These are phyloP conservation scores for Thelephora ganbajun DNA, from an alignment of 768 basidiomycete species.

Conservation along the genomic window DNA sequence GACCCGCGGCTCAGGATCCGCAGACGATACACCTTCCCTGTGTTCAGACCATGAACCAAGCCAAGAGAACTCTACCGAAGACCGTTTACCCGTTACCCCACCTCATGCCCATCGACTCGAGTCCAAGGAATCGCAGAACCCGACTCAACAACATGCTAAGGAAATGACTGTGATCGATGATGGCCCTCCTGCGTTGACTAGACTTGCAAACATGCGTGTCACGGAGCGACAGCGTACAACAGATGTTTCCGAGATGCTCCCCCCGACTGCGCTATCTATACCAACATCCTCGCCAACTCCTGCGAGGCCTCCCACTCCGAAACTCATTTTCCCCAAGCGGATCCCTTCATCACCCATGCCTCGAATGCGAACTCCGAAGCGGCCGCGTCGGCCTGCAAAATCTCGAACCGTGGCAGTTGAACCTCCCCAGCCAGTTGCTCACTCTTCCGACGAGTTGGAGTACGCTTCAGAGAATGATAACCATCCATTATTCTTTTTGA, in stretches of 20 bases:
- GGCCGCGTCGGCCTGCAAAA: constrained; percentile 37
- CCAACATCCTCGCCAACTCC: not conserved
- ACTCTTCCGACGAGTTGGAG: not conserved
- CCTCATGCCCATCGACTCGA: not conserved
- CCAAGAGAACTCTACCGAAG: constrained; percentile 19
- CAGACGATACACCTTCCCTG: constrained; percentile 51
- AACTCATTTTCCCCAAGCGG: constrained; percentile 37
- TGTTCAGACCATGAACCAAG: constrained; percentile 59
- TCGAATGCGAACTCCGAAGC: constrained; percentile 28
- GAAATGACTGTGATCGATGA: not conserved
- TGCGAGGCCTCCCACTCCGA: not conserved
- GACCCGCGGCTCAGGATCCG: constrained; percentile 20
- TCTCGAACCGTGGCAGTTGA: not conserved
- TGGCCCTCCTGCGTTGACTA: not conserved
- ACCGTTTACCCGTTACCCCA: not conserved
- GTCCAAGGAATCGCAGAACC: not conserved
- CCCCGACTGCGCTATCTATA: not conserved
- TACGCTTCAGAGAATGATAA: constrained; percentile 9
- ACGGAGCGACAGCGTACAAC: constrained; percentile 1
- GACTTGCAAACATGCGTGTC: too few relatives aligned
- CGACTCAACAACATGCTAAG: not conserved
- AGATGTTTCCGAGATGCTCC: constrained; percentile 1
- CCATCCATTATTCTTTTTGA: too few relatives aligned
- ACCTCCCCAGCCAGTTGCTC: not conserved
- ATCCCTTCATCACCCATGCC: constrained; percentile 56